Base-by-base conservation (phyloP, 2,329 filamentous ascomycete species). In the Tolypocladium album region DNA sequence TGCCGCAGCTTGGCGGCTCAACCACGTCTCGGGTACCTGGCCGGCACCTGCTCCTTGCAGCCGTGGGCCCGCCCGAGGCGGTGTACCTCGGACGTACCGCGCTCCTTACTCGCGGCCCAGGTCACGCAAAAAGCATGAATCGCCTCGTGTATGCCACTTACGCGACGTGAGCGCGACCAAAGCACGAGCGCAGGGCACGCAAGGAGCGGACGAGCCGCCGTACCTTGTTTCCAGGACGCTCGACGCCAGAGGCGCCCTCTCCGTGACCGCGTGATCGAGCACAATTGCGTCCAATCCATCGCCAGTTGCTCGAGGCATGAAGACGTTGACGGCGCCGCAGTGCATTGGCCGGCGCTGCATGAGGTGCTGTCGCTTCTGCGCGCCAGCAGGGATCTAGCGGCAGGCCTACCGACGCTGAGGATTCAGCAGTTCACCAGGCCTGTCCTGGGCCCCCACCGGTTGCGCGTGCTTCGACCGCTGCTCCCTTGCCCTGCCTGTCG, bases 371-470 rank as follows among this genome's bases (percentile, higher is more conserved):
- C 52, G 55, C 58, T 58, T 58, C 55, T 45, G 59, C 57, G 61
- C 59, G 42, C 24, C 50, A 60, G 20, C 62, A 64, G 50, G 62
- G 62, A 55, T 64, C 55, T 55, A 22, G 61, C 62, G 62, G 62
- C 59, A 61, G 61, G 58, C 53, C 52, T 62, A 34, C 61, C 61
- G 58, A 64, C 57, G 36, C 50, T 61, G 60, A 60, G 61, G 59
- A 53, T 56, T 53, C 27, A 47, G 50, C 47, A 42, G 58, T 45
- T 57, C 55, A n/a, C 11, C 27, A 31, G 27, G 27, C 27, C 27
- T 31, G 27, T 3, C 27, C 27, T 1, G 8, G 17, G 47, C 7
- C 50, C 50, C 31, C 31, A 8, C 31, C 20, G 20, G 2, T n/a
- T 34, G 50, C 31, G 50, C 50, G 11, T 34, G 47, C 47, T 52